Evolutionary conservation across 768 basidiomycete genomes (phyloP), one percentile per base, ranked within the genome.

Genomic region (Leccinum olivaceopallidum): DNA sequence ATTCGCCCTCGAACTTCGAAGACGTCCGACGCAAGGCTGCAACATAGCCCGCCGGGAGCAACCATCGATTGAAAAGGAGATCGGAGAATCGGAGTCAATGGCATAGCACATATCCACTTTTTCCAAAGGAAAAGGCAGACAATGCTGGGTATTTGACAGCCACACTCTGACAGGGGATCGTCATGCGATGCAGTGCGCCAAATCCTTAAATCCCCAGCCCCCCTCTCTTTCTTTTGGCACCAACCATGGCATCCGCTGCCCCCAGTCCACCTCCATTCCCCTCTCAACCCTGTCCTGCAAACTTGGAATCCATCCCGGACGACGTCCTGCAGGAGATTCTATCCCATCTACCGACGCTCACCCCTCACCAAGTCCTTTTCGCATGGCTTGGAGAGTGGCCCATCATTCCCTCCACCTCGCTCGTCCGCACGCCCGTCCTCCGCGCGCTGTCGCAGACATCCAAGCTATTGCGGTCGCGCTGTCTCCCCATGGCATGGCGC

Each of bases 401-500:
- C 14, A 48, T 47, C 28, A 26, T 61, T 18, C 20, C 22, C 2
- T 30, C 51, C 1, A 3, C 32, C 5, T 5, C 8, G 9, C 59
- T 59, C 42, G 48, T n/a, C 53, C 56, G 57, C 9, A 53, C 54
- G 10, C 49, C 42, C 18, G 44, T 39, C 34, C 53, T 58, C n/a
- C 57, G 57, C 1, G 61, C 49, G 2, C n/a, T 66, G 26, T 66
- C 62, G 4, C 24, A 44, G 44, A 66, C 58, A 13, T 61, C 53
- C 2, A 44, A 57, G 6, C 20, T 61, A 2, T 44, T 67, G 12
- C 57, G 66, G 13, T 57, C 56, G 3, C 62, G 59, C 26, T 67
- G 62, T 49, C 56, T 64, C 16, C 49, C 47, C 5, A 56, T 67
- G 60, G 65, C 62, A 13, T 67, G 65, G 66, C 58, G 14, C 28